Evolutionary conservation across 1,284 basidiomycete genomes (phyloP).

Genomic region (Cutaneotrichosporon mucoides): DNA sequence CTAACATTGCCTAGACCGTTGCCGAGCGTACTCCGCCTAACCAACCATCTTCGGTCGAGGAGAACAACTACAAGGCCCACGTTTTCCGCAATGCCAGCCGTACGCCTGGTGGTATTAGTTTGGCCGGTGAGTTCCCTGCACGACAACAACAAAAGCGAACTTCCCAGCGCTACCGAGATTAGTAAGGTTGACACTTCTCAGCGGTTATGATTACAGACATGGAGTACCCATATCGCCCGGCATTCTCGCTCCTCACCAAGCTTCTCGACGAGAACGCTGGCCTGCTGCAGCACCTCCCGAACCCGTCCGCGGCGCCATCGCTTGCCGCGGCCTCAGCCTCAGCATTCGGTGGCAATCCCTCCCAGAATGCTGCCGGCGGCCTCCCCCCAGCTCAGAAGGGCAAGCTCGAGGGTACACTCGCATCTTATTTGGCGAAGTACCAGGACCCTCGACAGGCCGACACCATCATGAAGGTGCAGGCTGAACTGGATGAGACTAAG

Average conservation of each 20-base stretch:
- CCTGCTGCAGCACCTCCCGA: conserved; percentile 57
- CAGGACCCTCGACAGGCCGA: conserved; percentile 98
- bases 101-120: conserved; percentile 39
- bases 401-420: conserved; percentile 57
- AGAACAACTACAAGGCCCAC: conserved; percentile 91
- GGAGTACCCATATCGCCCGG: conserved; percentile 94
- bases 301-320: conserved; percentile 38
- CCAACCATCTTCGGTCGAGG: conserved; percentile 88
- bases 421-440: conserved; percentile 83
- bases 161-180: no score
- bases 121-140: conserved; percentile 60
- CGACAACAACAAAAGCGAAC: no score
- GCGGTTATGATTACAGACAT: conserved; percentile 91
- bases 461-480: conserved; percentile 97
- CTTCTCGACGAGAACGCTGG: conserved; percentile 87
- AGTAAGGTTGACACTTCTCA: conserved; percentile 36
- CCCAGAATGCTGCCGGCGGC: conserved; percentile 43
- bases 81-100: conserved; percentile 59
- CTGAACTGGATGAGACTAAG: conserved; percentile 99
- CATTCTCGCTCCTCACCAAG: conserved; percentile 93
- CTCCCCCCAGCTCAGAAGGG: conserved; percentile 49
- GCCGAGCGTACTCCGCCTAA: conserved; percentile 81
- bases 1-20: conserved; percentile 60
- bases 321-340: conserved; percentile 40
- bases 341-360: conserved; percentile 47